Evolutionary conservation across 192 early-diverging fungal genomes (phyloP).

Genomic region (Backusella mclennaniae): DNA sequence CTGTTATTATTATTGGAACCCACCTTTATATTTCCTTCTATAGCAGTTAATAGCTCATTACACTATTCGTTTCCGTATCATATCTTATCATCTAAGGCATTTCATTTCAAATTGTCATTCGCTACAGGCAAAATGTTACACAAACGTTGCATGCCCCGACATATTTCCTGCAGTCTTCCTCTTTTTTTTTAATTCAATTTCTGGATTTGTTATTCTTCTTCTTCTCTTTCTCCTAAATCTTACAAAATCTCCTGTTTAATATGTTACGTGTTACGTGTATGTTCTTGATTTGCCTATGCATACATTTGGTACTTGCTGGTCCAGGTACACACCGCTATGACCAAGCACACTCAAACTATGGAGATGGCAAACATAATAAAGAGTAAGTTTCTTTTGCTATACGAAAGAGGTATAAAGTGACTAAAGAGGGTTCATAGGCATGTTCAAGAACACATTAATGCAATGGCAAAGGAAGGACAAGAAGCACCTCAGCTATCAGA

Average conservation of each 20-base stretch:
- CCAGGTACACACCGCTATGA: constrained; percentile 30
- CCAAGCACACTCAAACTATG: constrained; percentile 31
- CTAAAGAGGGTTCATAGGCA: constrained; percentile 31
- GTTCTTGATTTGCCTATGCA: background rate
- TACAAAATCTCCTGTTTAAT: background rate
- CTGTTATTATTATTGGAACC: no score
- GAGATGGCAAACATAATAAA: constrained; percentile 24
- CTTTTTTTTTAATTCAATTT: constrained; percentile 1
- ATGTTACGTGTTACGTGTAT: background rate
- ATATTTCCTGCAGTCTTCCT: background rate
- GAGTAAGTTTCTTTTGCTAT: constrained; percentile 14
- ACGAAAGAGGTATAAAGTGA: no score
- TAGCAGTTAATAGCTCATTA: no score
- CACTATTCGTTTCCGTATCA: background rate
- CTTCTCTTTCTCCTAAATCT: background rate
- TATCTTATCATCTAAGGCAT: background rate
- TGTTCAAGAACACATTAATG: constrained; percentile 53
- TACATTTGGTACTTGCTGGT: constrained; percentile 6
- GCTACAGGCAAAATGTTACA: background rate
- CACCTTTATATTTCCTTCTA: no score
- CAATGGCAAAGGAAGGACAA: constrained; percentile 31
- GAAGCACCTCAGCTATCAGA: constrained; percentile 42
- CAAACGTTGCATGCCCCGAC: background rate
- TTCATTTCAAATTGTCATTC: background rate
- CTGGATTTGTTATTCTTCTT: background rate